Percentiles rank a stretch among this genome's conserved stretches.
phyloP scores from a whole-genome alignment of 805 yeast species.

The Starmerella cellae region DNA sequence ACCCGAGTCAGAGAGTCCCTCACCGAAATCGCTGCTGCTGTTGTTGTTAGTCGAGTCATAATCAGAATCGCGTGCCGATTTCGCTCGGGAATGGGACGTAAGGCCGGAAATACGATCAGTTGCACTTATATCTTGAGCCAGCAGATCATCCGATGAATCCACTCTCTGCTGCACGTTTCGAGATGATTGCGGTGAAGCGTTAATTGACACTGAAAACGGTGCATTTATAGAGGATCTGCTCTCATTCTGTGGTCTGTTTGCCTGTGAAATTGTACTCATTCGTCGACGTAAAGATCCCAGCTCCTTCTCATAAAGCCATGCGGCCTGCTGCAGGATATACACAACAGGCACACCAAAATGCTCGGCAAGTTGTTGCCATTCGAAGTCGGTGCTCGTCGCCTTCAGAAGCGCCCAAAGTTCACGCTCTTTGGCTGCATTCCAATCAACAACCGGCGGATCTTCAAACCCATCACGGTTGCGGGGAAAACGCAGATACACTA shows the following conservation, averaged over 20 bases:
- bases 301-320: constrained; percentile 33
- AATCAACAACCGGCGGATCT: constrained; percentile 30
- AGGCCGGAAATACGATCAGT: not conserved
- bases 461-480: constrained; percentile 31
- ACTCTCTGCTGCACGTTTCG: not conserved
- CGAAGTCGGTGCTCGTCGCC: constrained; percentile 27
- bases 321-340: constrained; percentile 32
- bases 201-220: not conserved
- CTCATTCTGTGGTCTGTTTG: not conserved
- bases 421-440: constrained; percentile 27
- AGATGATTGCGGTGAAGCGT: not conserved
- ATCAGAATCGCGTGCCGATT: not conserved
- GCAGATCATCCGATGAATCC: not conserved
- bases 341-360: constrained; percentile 29
- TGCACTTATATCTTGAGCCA: not conserved
- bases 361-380: constrained; percentile 28
- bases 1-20: not conserved
- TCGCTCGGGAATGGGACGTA: no score
- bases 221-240: not conserved
- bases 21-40: not conserved
- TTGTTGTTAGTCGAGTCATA: not conserved
- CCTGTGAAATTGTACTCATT: constrained; percentile 21
- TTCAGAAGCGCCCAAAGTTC: constrained; percentile 28
- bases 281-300: constrained; percentile 26
- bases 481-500: constrained; percentile 35